A percentile compares a stretch with the other conserved stretches of the same genome.
Conservation (phyloP, 2,329 filamentous ascomycete species). For the Fusarium coffeatum region DNA sequence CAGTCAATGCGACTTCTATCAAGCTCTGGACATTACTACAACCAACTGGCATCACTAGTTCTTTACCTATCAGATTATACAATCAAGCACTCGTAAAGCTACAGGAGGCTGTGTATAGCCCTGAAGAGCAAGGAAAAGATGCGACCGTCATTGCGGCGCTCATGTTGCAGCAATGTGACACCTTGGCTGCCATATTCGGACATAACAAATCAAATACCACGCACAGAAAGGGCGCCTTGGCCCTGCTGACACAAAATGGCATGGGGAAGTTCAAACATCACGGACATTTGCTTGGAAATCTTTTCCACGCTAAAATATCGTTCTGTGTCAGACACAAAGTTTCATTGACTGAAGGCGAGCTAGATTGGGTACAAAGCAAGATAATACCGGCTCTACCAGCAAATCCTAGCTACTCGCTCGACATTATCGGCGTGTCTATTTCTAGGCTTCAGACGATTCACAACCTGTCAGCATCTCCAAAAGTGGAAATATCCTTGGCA, state of each 20-base stretch:
- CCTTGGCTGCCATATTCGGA: constrained; percentile 8
- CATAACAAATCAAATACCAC: constrained; percentile 1
- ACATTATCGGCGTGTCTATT: constrained; percentile 18
- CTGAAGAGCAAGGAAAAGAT: not conserved
- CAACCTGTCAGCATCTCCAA: fast-evolving
- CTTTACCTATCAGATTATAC: not conserved
- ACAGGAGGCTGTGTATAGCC: not conserved
- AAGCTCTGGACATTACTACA: constrained; percentile 20
- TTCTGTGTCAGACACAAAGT: not conserved
- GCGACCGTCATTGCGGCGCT: constrained; percentile 24
- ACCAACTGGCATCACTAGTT: fast-evolving
- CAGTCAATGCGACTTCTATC: constrained; percentile 9
- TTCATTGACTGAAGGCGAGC: not conserved
- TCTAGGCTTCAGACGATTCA: not conserved
- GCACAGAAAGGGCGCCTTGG: constrained; percentile 25
- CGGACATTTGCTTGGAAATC: constrained; percentile 15
- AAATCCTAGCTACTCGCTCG: constrained; percentile 28
- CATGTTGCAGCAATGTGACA: constrained; percentile 30
- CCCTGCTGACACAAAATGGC: not conserved
- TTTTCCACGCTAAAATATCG: constrained; percentile 26
- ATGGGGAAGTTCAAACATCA: not conserved
- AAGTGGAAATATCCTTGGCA: fast-evolving
- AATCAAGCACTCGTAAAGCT: constrained; percentile 8
- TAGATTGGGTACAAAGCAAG: not conserved
- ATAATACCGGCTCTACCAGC: constrained; percentile 7